A percentile compares a stretch with the other conserved stretches of the same genome.
Conservation (phyloP, 2,329 filamentous ascomycete genomes). For the Chaetomium sp. region DNA sequence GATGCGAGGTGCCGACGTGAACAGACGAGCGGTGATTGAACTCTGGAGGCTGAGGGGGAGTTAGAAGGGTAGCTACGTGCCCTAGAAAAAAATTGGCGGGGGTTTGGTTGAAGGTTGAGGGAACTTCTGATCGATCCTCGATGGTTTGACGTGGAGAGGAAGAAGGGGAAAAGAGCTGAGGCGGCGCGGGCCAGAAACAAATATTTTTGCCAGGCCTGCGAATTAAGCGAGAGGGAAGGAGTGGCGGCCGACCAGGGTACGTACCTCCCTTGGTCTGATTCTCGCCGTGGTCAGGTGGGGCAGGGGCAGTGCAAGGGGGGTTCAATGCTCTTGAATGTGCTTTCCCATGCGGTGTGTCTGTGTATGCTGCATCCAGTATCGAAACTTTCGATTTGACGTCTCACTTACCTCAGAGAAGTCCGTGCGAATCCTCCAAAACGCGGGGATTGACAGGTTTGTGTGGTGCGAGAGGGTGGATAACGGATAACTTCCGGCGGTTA, state of each 20-base stretch:
- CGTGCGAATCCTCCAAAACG: too few relatives aligned
- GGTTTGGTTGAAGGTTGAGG: conserved; percentile 35
- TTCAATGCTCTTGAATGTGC: neutral
- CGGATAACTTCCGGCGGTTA: too few relatives aligned
- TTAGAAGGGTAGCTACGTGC: conserved; percentile 82
- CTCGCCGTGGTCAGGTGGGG: conserved; percentile 10
- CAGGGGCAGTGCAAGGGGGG: conserved; percentile 15
- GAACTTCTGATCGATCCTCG: conserved; percentile 31
- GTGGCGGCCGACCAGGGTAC: conserved; percentile 24
- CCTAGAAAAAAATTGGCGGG: conserved; percentile 55
- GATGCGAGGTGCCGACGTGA: conserved; percentile 24
- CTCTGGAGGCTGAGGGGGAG: conserved; percentile 66
- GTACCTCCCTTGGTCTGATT: conserved; percentile 17
- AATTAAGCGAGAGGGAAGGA: conserved; percentile 29
- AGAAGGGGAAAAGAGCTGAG: conserved; percentile 23
- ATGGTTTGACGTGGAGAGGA: conserved; percentile 31
- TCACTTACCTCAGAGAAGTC: too few relatives aligned
- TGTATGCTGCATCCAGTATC: neutral
- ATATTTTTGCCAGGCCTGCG: conserved; percentile 32
- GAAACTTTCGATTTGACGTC: neutral
- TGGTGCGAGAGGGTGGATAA: too few relatives aligned
- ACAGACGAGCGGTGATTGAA: conserved; percentile 44
- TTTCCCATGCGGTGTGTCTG: neutral
- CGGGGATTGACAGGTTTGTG: too few relatives aligned
- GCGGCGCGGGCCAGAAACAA: conserved; percentile 28